Base-by-base conservation (phyloP, 2,329 filamentous ascomycete genomes). In the Aspergillus piperis region DNA sequence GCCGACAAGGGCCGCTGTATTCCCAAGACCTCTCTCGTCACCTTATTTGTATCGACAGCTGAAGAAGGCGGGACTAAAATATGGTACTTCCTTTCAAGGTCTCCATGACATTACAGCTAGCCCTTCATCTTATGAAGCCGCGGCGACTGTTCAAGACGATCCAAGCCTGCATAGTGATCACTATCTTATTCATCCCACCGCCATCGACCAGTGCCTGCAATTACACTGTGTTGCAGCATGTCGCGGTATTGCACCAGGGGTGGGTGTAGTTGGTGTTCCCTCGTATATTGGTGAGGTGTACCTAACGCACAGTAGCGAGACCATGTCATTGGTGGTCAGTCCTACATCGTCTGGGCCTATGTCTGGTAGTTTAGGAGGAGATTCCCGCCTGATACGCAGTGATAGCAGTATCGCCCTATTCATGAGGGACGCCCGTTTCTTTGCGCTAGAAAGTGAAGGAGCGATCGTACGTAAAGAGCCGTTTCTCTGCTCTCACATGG, bases 181-280 rank as follows among this genome's bases (percentile, higher is more conserved):
- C 7, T 62, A 62, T 55, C 44, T 50, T 2, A 11, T 67, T 25
- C 66, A 67, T 57, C 63, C 65, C 2, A 58, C 55, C 1, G 39
- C 47, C 8, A 62, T 68, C 2, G 65, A 68, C 39, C 41, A 61
- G 17, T 62, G 63, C 30, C 48, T 66, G 4, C 66, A 66, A 25
- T 27, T 67, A 3, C 19, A 66, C 7, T 51, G 51, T 5, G 59
- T 64, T 0, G 60, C 65, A 0, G 54, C 57, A n/a, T 61, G 39
- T 3, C 39, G 27, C n/a, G 66, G 66, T 7, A 21, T 62, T 2
- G 11, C 39, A 1, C 53, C 44, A 2, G 25, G 17, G 25, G 52
- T 61, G 5, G 39, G 41, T 3, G 42, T 25, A 5, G 23, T 42
- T 3, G 42, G 56, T 10, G 48, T 64, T 11, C 59, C 57, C 6